phyloP scores from a whole-genome alignment of 2,329 filamentous ascomycete species.

The Colletotrichum caudatum region DNA sequence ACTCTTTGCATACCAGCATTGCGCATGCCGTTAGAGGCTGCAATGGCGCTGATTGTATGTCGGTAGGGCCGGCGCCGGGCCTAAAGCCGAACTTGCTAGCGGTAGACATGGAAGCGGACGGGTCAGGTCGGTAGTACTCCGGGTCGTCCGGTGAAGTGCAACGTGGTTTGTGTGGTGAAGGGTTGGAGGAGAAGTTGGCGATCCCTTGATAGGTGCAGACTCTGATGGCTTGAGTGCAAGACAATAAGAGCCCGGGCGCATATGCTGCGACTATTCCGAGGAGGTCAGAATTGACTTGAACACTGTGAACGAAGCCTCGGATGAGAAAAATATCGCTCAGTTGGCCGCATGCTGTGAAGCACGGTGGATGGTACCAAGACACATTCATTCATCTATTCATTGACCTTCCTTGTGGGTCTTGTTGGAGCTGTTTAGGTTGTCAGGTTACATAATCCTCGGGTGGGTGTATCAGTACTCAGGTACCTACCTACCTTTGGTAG shows the following conservation, averaged over 20 bases:
- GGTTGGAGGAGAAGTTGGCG: background rate
- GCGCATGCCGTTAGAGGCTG: slow-evolving; percentile 32
- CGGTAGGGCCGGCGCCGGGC: slow-evolving; percentile 8
- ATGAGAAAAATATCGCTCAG: background rate
- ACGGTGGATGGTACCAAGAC: background rate
- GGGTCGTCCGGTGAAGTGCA: background rate
- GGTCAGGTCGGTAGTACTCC: background rate
- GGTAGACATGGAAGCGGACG: slow-evolving; percentile 15
- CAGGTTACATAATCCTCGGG: background rate
- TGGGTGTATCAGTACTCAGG: background rate
- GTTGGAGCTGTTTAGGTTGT: background rate
- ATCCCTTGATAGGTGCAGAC: background rate
- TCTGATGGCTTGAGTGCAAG: background rate
- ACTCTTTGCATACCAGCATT: slow-evolving; percentile 38
- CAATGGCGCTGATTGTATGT: slow-evolving; percentile 9
- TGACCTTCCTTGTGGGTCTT: background rate
- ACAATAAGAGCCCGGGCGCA: background rate
- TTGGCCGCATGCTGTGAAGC: background rate
- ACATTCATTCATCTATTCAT: background rate
- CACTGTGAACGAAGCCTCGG: background rate
- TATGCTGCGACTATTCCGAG: background rate
- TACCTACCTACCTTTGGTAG: no score
- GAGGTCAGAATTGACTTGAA: background rate
- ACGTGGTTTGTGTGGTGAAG: background rate
- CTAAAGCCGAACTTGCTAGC: slow-evolving; percentile 13